Evolutionary conservation across 116 monocot species (phyloP), one percentile per base, ranked within the genome.

Genomic region (Phalaenopsis hybrid): DNA sequence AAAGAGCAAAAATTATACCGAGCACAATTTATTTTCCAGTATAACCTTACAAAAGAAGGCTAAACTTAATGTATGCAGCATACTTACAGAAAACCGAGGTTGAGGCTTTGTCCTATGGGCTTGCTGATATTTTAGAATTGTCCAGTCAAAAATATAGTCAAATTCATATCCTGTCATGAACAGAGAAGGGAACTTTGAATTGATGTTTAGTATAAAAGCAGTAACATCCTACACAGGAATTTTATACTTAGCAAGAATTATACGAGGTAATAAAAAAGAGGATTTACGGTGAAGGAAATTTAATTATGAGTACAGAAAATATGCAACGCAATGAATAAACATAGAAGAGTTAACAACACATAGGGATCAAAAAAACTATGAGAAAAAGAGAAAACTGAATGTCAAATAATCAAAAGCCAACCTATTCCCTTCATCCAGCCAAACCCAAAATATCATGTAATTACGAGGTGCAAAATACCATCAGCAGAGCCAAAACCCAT

Each of bases 61-160:
- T 43, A 76, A 75, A 75, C 10, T 75, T 81, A 74, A 65, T 51
- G 45, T 67, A 41, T 17, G 75, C 57, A 84, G 70, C 28, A 75
- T 46, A 85, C 87, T 81, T 77, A 92, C 92, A 79, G 94, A 91
- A 83, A 87, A 83, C 28, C 81, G 89, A 84, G 88, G 86, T 82
- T 89, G 88, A 88, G 88, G 58, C 79, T 91, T 91, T 83, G 82
- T 41, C 80, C 77, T 92, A 57, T 97, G 89, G 16, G 87, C 81
- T 89, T 94, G 91, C 67, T 91, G 89, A 80, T 91, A 94, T 82
- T 92, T 97, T 81, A 94, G 83, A 67, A 94, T 78, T 23, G 94
- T 94, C 97, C 97, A 97, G 79, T 97, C 97, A 80, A 93, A 97
- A 51, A 97, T 82, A 80, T 93, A 94, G 69, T 97, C 93, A 85